Percentiles rank a stretch among this genome's conserved stretches.
Evolutionary conservation across 805 yeast species (phyloP).

Genomic region (Candida xiaguanensis): DNA sequence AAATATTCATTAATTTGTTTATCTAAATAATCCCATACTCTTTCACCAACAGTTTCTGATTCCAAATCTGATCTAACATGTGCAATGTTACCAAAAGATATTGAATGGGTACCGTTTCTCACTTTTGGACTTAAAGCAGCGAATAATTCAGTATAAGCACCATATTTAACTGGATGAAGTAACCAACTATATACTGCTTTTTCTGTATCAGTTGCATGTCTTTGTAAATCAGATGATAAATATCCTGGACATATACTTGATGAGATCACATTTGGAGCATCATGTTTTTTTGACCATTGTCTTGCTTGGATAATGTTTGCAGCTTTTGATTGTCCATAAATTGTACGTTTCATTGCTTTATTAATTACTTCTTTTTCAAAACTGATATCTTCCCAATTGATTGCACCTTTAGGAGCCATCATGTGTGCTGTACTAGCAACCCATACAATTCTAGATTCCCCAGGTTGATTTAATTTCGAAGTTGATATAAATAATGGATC

Average conservation of each 20-base stretch:
- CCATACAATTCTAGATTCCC: slow-evolving; percentile 41
- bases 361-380: slow-evolving; percentile 12
- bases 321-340: slow-evolving; percentile 45
- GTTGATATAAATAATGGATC: slow-evolving; percentile 17
- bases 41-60: slow-evolving; percentile 4
- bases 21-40: slow-evolving; percentile 5
- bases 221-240: slow-evolving; percentile 30
- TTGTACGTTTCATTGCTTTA: slow-evolving; percentile 10
- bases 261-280: slow-evolving; percentile 22
- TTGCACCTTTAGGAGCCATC: slow-evolving; percentile 26
- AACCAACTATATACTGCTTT: slow-evolving; percentile 7
- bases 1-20: slow-evolving; percentile 3
- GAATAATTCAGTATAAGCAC: slow-evolving; percentile 44
- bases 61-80: slow-evolving; percentile 5
- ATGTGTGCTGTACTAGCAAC: slow-evolving; percentile 38
- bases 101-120: slow-evolving; percentile 32
- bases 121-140: slow-evolving; percentile 35
- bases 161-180: slow-evolving; percentile 26
- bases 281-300: slow-evolving; percentile 29
- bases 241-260: slow-evolving; percentile 41
- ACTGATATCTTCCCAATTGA: slow-evolving; percentile 30
- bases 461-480: slow-evolving; percentile 14
- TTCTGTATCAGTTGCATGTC: slow-evolving; percentile 14
- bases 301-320: slow-evolving; percentile 32
- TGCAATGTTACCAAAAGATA: slow-evolving; percentile 30